phyloP scores from a whole-genome alignment of 1,284 basidiomycete genomes.

The Coniferiporia weirii region DNA sequence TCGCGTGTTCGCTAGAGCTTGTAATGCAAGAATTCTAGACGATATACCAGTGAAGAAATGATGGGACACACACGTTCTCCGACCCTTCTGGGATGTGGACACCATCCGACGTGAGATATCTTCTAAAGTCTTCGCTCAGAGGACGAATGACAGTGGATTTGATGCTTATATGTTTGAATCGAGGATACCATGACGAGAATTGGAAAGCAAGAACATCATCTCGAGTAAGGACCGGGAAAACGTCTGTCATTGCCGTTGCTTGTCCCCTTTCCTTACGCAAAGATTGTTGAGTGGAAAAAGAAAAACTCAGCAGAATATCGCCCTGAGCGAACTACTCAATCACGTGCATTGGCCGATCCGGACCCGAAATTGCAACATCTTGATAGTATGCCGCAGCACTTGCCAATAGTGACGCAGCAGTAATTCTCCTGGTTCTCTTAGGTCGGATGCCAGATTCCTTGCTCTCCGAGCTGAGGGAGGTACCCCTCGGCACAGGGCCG shows the following conservation, averaged over 20 bases:
- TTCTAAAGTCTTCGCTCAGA: slow-evolving; percentile 57
- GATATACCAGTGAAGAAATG: background rate
- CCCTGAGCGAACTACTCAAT: too few species aligned
- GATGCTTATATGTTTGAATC: slow-evolving; percentile 65
- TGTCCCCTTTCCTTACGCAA: background rate
- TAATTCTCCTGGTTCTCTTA: too few species aligned
- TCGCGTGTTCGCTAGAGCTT: slow-evolving; percentile 47
- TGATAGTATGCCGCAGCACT: background rate
- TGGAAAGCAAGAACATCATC: slow-evolving; percentile 69
- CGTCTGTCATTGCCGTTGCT: background rate
- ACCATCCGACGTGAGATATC: slow-evolving; percentile 76
- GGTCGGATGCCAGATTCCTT: background rate
- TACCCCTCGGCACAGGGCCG: slow-evolving; percentile 35
- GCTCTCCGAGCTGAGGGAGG: background rate
- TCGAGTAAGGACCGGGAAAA: slow-evolving; percentile 49
- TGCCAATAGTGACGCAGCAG: too few species aligned
- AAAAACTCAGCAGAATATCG: background rate
- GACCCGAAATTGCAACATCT: background rate
- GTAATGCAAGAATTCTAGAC: slow-evolving; percentile 33
- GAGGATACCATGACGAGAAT: slow-evolving; percentile 86
- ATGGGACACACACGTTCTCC: slow-evolving; percentile 57
- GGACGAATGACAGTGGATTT: slow-evolving; percentile 77
- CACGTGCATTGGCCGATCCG: too few species aligned
- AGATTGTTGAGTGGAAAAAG: background rate
- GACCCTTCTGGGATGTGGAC: slow-evolving; percentile 82